These are phyloP conservation scores for Meyerozyma elateridarum DNA, from an alignment of 1,139 yeast genomes.

Conservation along the genomic window DNA sequence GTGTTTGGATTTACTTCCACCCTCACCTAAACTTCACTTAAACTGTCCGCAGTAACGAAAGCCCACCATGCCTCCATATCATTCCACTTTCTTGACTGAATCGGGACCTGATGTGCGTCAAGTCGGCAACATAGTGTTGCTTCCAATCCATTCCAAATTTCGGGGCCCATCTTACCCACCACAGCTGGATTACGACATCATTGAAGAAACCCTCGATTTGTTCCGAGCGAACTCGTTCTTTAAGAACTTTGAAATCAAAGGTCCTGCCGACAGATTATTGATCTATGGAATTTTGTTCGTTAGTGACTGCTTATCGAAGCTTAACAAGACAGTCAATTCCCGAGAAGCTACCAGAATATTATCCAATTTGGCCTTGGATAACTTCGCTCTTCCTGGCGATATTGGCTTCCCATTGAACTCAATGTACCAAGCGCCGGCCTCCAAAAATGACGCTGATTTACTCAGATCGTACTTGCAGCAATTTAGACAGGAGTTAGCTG, in stretches of 20 bases:
- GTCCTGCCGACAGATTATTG: slow-evolving; percentile 89
- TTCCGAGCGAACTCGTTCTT: slow-evolving; percentile 95
- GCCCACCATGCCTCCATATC: slow-evolving; percentile 64
- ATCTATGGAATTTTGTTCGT: slow-evolving; percentile 92
- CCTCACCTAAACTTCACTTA: background rate
- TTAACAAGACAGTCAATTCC: slow-evolving; percentile 40
- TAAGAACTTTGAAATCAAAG: slow-evolving; percentile 93
- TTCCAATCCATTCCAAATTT: slow-evolving; percentile 78
- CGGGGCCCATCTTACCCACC: slow-evolving; percentile 93
- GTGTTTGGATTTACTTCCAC: too few relatives aligned
- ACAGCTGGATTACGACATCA: slow-evolving; percentile 77
- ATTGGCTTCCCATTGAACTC: slow-evolving; percentile 89
- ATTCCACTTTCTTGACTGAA: slow-evolving; percentile 82
- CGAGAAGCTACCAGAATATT: slow-evolving; percentile 70
- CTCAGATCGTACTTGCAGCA: slow-evolving; percentile 80
- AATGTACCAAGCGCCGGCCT: slow-evolving; percentile 71
- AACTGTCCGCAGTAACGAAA: background rate
- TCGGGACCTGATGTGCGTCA: slow-evolving; percentile 36
- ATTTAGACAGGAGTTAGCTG: slow-evolving; percentile 90
- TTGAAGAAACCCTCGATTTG: slow-evolving; percentile 85
- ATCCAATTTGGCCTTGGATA: slow-evolving; percentile 82
- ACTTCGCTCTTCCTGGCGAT: slow-evolving; percentile 91
- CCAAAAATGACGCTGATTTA: slow-evolving; percentile 70
- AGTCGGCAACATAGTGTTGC: slow-evolving; percentile 67
- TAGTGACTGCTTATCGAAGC: slow-evolving; percentile 73